Base-by-base conservation (phyloP, 257 asterid species). In the Solanum pinnatisectum region DNA sequence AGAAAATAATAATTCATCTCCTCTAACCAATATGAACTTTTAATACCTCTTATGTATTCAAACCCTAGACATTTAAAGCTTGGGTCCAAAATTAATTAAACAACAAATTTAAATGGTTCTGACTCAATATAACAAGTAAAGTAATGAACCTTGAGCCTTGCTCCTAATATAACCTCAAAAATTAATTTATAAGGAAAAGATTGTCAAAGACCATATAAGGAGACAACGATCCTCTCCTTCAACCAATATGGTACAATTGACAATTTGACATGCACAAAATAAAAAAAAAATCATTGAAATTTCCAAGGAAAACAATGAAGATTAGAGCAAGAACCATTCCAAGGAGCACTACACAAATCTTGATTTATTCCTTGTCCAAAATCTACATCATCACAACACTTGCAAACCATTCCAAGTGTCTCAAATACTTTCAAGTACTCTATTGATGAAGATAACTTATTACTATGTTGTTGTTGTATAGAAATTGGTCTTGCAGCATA, bases 301-400 rank as follows among this genome's bases (percentile, higher is more conserved):
- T 89, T 92, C 94, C 94, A 92, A 11, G 94, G 93, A 27, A 83
- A 83, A 56, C 94, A 92, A 6, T 77, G 87, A 30, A 90, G 91
- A 15, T 89, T 87, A 8, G 93, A 89, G 87, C 94, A 92, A 89
- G 90, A 27, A 6, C 89, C 92, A 35, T 12, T 5, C 92, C 91
- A 88, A 3, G 92, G 56, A 60, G 23, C 60, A 83, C 40, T 78
- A 65, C 91, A 89, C 14, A 78, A 63, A 65, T 88, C 89, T 39
- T 63, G 86, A 11, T 4, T 49, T 16, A 7, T 60, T 85, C 67
- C 44, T 23, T 65, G 63, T 36, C 63, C 56, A 85, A 22, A 12
- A 65, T 59, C 49, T 5, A 30, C 63, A 8, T 86, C 92, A n/a
- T 88, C 91, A 74, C 93, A 92, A 20, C 94, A 92, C 90, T 90